Evolutionary conservation across 1,139 yeast genomes (phyloP), one percentile per base, ranked within the genome.

Genomic region (Insectozyma bohioensis): DNA sequence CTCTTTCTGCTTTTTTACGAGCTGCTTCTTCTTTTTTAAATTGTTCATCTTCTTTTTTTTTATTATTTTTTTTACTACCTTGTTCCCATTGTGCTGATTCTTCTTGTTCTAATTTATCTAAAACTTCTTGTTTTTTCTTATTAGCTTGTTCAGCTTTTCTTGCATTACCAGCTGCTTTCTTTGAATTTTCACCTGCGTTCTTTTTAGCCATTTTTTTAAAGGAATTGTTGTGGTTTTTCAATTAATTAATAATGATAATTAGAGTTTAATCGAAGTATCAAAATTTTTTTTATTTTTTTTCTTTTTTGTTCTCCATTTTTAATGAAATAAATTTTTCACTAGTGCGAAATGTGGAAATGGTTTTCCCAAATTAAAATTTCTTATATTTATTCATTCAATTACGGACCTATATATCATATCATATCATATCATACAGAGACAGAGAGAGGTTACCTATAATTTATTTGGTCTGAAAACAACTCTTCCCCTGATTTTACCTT

Each of bases 31-130:
- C 80, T 51, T 70, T 76, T 51, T 78, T 78, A 39, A 75, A 72
- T 40, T 67, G 69, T 14, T 68, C 73, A 38, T 80, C 84, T 41
- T 77, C 83, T 58, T 80, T 80, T 71, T 85, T 85, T 61, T 78
- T 75, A 56, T 72, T 78, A 26, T 73, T 77, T 56, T 78, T 80
- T 62, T 85, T 85, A 21, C 86, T 49, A 15, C 95, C 95, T 26
- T 80, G 69, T 2, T 72, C 75, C 95, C 95, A 85, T 41, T 75
- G 67, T 9, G 72, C 63, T 12, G 79, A 80, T 52, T 83, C 92
- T 3, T 61, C 75, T 3, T 73, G 75, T 36, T 67, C 81, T 5
- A 56, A 60, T 11, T 60, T 65, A 6, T 66, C 71, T 3, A 58
- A 67, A 25, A 72, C 76, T 6, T 72, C 85, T 31, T 71, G 75